phyloP scores from a whole-genome alignment of 257 asterid species.

The Galeopsis tetrahit region DNA sequence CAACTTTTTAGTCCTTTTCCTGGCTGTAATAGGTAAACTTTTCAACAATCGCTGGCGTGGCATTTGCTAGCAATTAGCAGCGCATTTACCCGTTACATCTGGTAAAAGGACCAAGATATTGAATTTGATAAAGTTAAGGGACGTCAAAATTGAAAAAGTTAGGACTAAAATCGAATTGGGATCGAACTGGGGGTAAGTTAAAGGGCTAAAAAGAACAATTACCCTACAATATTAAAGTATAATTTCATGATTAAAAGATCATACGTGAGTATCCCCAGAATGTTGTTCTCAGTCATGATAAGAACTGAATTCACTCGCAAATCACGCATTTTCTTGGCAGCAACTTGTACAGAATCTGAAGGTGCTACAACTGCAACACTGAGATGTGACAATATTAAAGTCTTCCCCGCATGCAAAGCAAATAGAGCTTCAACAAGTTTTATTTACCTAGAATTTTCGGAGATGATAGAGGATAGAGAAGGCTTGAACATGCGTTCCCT shows the following conservation, averaged over 20 bases:
- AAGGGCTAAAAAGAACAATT: too few relatives aligned
- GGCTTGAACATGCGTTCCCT: constrained; percentile 98
- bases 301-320: constrained; percentile 80
- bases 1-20: too few relatives aligned
- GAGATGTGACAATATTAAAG: constrained; percentile 37
- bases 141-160: too few relatives aligned
- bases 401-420: constrained; percentile 32
- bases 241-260: constrained; percentile 30
- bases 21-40: too few relatives aligned
- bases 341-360: constrained; percentile 82
- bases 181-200: too few relatives aligned
- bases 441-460: constrained; percentile 71
- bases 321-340: constrained; percentile 93
- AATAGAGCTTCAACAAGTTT: constrained; percentile 23
- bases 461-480: constrained; percentile 72
- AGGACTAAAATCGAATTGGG: too few relatives aligned
- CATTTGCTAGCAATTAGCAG: too few relatives aligned
- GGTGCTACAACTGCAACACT: constrained; percentile 78
- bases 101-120: too few relatives aligned
- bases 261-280: constrained; percentile 95
- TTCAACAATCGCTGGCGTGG: too few relatives aligned
- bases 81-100: too few relatives aligned
- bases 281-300: constrained; percentile 63
- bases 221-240: background rate
- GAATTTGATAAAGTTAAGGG: too few relatives aligned